phyloP scores from a whole-genome alignment of 225 moss, liverwort and hornwort genomes.

The Thuidium tamariscinum region DNA sequence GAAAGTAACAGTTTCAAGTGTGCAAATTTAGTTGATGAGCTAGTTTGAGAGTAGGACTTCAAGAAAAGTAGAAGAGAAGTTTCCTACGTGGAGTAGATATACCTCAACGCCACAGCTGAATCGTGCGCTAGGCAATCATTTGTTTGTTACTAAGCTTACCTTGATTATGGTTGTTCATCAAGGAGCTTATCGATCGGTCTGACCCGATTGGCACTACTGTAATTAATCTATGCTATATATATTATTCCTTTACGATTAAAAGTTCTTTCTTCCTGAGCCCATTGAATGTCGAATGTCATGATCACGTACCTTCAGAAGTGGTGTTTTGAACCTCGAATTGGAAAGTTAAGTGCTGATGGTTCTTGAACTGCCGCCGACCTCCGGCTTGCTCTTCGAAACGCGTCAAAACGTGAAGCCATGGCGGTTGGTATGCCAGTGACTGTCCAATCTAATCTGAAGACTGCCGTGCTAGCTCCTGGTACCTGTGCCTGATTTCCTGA shows the following conservation, averaged over 20 bases:
- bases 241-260: neutral
- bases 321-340: neutral
- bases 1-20: neutral
- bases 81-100: neutral
- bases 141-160: neutral
- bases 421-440: neutral
- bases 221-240: neutral
- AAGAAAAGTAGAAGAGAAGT: neutral
- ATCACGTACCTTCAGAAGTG: too few relatives aligned
- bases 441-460: neutral
- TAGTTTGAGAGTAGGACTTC: neutral
- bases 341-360: neutral
- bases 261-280: neutral
- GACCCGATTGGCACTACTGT: neutral
- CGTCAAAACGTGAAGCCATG: neutral
- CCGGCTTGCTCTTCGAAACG: neutral
- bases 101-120: too few relatives aligned
- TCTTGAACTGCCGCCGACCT: neutral
- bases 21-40: neutral
- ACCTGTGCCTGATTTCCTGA: neutral
- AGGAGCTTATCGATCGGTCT: neutral
- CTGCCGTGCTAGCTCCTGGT: neutral
- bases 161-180: neutral
- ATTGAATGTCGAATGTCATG: neutral
- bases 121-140: neutral